Percentiles rank a stretch among this genome's conserved stretches.
Evolutionary conservation across 2,329 filamentous ascomycete genomes (phyloP).

Genomic region (Alternaria novae-zelandiae): DNA sequence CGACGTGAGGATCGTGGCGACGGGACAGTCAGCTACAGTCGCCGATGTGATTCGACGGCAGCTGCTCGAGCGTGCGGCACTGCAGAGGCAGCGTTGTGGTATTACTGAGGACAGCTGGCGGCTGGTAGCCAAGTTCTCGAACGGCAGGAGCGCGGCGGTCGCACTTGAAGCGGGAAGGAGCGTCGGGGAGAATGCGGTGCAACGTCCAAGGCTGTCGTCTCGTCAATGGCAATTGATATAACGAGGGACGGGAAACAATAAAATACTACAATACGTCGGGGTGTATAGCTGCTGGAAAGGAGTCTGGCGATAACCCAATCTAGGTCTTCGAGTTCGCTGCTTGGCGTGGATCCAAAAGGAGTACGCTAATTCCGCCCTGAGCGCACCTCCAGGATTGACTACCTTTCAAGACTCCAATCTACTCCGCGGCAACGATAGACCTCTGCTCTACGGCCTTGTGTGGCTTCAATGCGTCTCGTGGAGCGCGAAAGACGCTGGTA

Average conservation of each 20-base stretch:
- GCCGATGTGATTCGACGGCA: conserved; percentile 12
- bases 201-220: conserved; percentile 23
- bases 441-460: neutral
- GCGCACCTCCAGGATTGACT: neutral
- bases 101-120: conserved; percentile 38
- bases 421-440: neutral
- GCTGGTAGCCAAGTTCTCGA: conserved; percentile 20
- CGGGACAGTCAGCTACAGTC: conserved; percentile 17
- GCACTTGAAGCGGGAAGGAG: conserved; percentile 28
- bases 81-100: conserved; percentile 26
- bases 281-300: conserved; percentile 26
- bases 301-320: conserved; percentile 31
- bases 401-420: neutral
- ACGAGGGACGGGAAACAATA: conserved; percentile 13
- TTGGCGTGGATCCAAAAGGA: conserved; percentile 30
- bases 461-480: neutral
- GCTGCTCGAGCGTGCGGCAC: conserved; percentile 18
- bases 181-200: conserved; percentile 24
- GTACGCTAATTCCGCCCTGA: neutral
- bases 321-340: conserved; percentile 21
- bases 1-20: conserved; percentile 32
- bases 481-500: neutral
- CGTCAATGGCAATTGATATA: conserved; percentile 14
- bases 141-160: conserved; percentile 27
- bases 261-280: conserved; percentile 16